Evolutionary conservation across 2,329 filamentous ascomycete species (phyloP), one percentile per base, ranked within the genome.

Genomic region (Davidsoniella virescens): DNA sequence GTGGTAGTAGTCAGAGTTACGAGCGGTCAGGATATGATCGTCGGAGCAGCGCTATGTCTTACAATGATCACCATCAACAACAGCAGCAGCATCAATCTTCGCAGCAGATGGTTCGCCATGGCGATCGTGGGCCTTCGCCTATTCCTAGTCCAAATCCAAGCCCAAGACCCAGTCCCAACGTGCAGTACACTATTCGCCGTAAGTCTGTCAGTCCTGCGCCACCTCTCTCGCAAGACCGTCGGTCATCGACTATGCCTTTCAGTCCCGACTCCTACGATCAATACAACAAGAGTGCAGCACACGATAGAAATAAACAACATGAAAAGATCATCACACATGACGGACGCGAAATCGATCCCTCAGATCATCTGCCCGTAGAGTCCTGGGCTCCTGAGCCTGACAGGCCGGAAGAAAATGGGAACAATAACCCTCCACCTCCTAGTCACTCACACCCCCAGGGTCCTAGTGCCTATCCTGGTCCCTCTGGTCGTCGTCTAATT

Each of bases 331-430:
- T 87, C 49, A 82, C 78, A 1, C 73, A 83, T 55, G 82, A 87
- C 59, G 84, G 84, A 5, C 73, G 81, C 50, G 81, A 87, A 58
- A 74, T 90, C 50, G 84, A 90, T 59, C 84, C 84, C 1, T 86
- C 82, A 0, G 84, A 90, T 62, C 84, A 88, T 59, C 69, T 88
- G 12, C 84, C 84, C 0, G 75, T 86, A 60, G 78, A 84, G 50
- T 77, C 77, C 1, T 87, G 82, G 82, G 83, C 83, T 1, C 82
- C 83, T 0, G 83, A 87, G 58, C 83, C 83, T 0, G 80, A 84
- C 38, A 41, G 47, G 56, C 71, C 73, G 2, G 55, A 60, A 26
- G 54, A 51, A 2, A 54, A 57, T 23, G 60, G 56, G 1, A 60
- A 46, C 53, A 59, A 16, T 57, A 60, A 1, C 54, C 59, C 50